A percentile compares a stretch with the other conserved stretches of the same genome.
These are phyloP conservation scores for Cryptomeria japonica DNA, from an alignment of 75 land plant species.

Conservation along the genomic window DNA sequence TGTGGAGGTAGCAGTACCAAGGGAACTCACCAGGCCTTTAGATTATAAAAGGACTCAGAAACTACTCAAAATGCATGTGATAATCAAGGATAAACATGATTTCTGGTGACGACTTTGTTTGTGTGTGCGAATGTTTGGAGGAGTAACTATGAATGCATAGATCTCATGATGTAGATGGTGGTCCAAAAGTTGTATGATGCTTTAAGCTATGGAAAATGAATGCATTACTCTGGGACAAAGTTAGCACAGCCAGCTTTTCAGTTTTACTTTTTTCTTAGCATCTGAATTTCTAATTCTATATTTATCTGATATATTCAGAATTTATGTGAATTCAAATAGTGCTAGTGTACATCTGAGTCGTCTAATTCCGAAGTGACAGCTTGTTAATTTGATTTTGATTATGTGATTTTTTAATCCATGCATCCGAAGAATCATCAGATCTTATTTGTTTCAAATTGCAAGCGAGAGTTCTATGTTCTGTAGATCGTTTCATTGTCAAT, in stretches of 20 bases:
- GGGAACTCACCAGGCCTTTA: background rate
- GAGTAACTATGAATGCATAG: background rate
- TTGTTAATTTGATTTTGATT: conserved; percentile 2
- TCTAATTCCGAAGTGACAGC: background rate
- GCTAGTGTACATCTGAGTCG: background rate
- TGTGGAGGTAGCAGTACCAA: background rate
- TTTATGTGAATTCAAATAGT: background rate
- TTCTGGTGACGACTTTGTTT: background rate
- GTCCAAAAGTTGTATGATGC: conserved; percentile 1
- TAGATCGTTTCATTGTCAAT: background rate
- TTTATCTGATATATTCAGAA: background rate
- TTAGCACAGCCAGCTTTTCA: background rate
- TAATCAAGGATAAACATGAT: background rate
- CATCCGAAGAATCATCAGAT: background rate
- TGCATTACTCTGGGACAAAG: background rate
- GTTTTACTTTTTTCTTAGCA: background rate
- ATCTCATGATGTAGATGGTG: background rate
- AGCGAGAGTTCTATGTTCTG: background rate
- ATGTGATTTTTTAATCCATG: background rate
- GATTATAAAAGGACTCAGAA: background rate
- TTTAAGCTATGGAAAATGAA: background rate
- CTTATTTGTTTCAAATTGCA: background rate
- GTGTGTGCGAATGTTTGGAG: background rate
- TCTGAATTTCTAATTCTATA: background rate
- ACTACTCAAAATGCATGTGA: background rate